Evolutionary conservation across 2,329 filamentous ascomycete genomes (phyloP), one percentile per base, ranked within the genome.

Genomic region (Zopfia rhizophila): DNA sequence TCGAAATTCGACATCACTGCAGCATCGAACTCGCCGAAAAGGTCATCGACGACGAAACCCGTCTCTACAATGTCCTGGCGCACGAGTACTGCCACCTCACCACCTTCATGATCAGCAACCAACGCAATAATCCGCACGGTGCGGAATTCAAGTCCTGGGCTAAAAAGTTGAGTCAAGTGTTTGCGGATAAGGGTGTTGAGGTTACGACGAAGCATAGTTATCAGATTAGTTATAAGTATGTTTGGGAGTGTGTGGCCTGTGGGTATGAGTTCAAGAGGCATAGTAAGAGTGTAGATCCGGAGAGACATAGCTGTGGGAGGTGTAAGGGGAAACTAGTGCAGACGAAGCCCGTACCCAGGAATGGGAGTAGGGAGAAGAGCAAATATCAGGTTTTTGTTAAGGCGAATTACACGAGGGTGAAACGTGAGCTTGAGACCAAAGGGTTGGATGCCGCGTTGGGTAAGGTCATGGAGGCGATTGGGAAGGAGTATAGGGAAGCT

Each of bases 11-110:
- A 18, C 85, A 93, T 68, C 73, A 83, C 60, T 91, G 90, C 7
- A 84, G 80, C 12, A 96, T 97, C 63, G 92, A 97, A 67, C 83
- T 97, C 2, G 90, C 92, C 0, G 85, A 90, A 42, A 96, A 95
- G 68, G 87, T 97, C 33, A 91, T 97, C 51, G 85, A 91, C 65
- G 82, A 87, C 61, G 84, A 53, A 56, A 73, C 88, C 46, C 84
- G 90, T 3, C 81, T 97, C 1, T 80, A 94, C 53, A 97, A 97
- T 69, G 91, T 94, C 0, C 75, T 97, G n/a, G 91, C 93, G 0
- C 94, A 99, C 69, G 94, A 99, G 63, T 97, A 94, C 75, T 97
- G 94, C 70, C 94, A 99, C 66, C 76, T 97, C 1, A 87, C 90
- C 30, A 96, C 91, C 61, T 97, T 93, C 70, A 95, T 97, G 85